These are phyloP conservation scores for Desmodesmus armatus DNA, from an alignment of 139 green algal genomes.

Conservation along the genomic window DNA sequence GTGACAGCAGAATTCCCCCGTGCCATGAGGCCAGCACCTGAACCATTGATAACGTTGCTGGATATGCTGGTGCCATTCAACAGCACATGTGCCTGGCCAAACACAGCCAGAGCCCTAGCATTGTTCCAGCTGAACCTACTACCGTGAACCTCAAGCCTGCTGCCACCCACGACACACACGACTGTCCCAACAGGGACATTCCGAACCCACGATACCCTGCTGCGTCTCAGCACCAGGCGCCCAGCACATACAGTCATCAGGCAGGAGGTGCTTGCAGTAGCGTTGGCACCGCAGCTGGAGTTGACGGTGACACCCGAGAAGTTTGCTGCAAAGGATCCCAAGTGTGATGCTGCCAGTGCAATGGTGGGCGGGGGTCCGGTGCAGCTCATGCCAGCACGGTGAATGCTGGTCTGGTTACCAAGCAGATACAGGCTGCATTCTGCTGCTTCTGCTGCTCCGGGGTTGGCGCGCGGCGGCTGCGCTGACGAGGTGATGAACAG, in stretches of 20 bases:
- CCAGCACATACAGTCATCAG: no score
- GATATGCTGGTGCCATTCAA: not conserved
- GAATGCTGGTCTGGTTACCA: no score
- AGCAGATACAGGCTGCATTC: no score
- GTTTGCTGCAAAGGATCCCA: not conserved
- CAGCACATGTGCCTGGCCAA: not conserved
- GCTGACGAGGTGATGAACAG: no score
- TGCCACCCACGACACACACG: not conserved
- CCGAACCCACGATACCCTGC: not conserved
- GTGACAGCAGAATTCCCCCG: no score
- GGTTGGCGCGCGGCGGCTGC: no score
- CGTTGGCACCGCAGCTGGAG: no score
- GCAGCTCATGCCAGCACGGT: not conserved
- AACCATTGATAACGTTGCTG: not conserved
- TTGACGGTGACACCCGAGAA: not conserved
- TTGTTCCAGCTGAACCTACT: not conserved
- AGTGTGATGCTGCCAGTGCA: not conserved
- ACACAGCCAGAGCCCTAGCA: not conserved
- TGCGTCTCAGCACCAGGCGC: no score
- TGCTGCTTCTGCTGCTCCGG: no score
- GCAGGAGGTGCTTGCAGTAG: not conserved
- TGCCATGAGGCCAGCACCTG: not conserved
- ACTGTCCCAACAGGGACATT: not conserved
- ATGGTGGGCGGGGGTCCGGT: not conserved
- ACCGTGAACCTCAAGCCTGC: not conserved